Percentiles rank a stretch among this genome's conserved stretches.
Evolutionary conservation across 2,329 filamentous ascomycete species (phyloP).

Genomic region (Sclerotinia borealis): DNA sequence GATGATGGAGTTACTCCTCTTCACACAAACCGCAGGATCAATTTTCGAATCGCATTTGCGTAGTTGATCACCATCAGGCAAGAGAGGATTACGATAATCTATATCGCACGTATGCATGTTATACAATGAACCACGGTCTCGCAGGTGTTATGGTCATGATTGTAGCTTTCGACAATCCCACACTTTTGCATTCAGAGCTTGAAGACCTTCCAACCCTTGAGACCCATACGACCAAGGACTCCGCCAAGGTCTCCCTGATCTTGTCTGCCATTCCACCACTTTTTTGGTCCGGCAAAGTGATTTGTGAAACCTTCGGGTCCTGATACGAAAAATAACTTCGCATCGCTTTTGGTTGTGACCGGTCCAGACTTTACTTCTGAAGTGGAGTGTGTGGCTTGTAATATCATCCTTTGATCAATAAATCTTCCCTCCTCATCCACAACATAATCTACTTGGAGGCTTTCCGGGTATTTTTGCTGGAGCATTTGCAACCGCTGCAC

Average conservation of each 20-base stretch:
- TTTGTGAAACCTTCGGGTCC: conserved; percentile 10
- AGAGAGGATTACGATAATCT: not conserved
- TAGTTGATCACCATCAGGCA: not conserved
- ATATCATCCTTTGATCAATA: conserved; percentile 51
- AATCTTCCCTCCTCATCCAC: conserved; percentile 72
- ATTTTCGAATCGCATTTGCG: not conserved
- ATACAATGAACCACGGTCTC: not conserved
- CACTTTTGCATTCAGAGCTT: conserved; percentile 29
- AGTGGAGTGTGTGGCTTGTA: conserved; percentile 24
- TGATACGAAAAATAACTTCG: conserved; percentile 45
- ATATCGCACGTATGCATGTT: not conserved
- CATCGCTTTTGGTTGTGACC: not conserved
- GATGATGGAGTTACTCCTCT: not conserved
- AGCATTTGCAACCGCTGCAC: conserved; percentile 58
- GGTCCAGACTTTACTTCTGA: too few relatives aligned
- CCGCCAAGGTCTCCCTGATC: conserved; percentile 70
- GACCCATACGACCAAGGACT: conserved; percentile 50
- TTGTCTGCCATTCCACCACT: conserved; percentile 49
- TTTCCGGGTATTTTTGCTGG: conserved; percentile 48
- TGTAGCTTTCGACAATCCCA: not conserved
- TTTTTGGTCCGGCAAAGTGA: conserved; percentile 5
- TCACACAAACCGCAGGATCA: not conserved
- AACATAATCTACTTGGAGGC: conserved; percentile 65
- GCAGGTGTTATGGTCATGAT: too few relatives aligned
- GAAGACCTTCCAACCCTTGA: conserved; percentile 36